A percentile compares a stretch with the other conserved stretches of the same genome.
These are phyloP conservation scores for Nothomitra cinnamomea DNA, from an alignment of 2,329 filamentous ascomycete genomes.

Conservation along the genomic window DNA sequence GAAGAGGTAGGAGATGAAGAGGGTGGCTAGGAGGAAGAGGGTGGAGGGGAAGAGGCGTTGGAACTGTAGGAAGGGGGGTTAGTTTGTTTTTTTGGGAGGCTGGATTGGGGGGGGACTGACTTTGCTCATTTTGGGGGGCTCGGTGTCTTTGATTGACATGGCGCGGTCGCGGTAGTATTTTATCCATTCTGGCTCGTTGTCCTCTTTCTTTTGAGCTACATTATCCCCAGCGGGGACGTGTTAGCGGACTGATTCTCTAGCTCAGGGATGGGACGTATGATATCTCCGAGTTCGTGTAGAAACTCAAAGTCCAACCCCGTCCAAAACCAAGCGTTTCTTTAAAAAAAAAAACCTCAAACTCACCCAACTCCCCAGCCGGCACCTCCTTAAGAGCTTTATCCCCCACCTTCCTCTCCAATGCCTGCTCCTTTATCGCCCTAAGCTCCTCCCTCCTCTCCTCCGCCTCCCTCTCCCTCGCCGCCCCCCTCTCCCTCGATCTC, in stretches of 20 bases:
- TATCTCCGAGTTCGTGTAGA: background rate
- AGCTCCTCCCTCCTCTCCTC: conserved; percentile 30
- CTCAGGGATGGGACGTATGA: background rate
- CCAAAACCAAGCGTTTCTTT: no score
- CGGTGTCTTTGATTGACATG: conserved; percentile 9
- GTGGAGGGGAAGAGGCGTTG: conserved; percentile 29
- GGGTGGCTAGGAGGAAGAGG: conserved; percentile 20
- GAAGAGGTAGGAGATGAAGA: conserved; percentile 27
- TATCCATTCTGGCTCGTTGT: conserved; percentile 16
- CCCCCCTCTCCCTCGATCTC: conserved; percentile 30
- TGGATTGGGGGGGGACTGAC: background rate
- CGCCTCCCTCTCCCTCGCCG: conserved; percentile 22
- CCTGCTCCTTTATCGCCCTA: conserved; percentile 21
- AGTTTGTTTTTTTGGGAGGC: background rate
- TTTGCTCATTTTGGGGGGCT: conserved; percentile 9
- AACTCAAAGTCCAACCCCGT: background rate
- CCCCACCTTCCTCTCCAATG: conserved; percentile 11
- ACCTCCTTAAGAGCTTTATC: conserved; percentile 9
- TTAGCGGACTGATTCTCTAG: background rate
- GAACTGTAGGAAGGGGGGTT: conserved; percentile 15
- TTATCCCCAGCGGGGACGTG: conserved; percentile 18
- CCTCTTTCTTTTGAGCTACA: background rate
- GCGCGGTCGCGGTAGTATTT: conserved; percentile 6
- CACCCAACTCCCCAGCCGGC: conserved; percentile 16
- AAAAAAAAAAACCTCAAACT: no score